phyloP scores from a whole-genome alignment of 495 filamentous ascomycete species.

The Stereocaulon alpinum region DNA sequence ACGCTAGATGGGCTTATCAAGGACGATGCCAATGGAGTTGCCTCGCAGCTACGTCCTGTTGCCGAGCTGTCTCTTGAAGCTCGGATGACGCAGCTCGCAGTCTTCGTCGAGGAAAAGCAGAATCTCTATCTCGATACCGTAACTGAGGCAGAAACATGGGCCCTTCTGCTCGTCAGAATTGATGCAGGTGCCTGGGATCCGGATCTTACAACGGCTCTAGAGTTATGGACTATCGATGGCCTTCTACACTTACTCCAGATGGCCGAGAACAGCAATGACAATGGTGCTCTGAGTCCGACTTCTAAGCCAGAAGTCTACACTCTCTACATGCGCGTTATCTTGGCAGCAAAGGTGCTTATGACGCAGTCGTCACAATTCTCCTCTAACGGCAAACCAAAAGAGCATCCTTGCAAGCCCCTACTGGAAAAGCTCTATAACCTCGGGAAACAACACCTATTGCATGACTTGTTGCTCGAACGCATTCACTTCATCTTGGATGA shows the following conservation, averaged over 20 bases:
- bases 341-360: constrained; percentile 16
- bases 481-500: background rate
- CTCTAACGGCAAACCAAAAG: background rate
- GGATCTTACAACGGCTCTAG: constrained; percentile 26
- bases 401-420: background rate
- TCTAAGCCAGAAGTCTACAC: constrained; percentile 62
- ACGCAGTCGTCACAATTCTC: background rate
- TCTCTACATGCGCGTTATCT: constrained; percentile 46
- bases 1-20: constrained; percentile 24
- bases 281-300: constrained; percentile 64
- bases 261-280: constrained; percentile 27
- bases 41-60: constrained; percentile 28
- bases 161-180: constrained; percentile 15
- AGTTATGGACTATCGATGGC: constrained; percentile 48
- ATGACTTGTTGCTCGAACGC: constrained; percentile 6
- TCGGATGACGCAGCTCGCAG: constrained; percentile 51
- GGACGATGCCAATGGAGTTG: constrained; percentile 21
- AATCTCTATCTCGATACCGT: constrained; percentile 81
- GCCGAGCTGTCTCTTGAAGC: constrained; percentile 37
- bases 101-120: constrained; percentile 84
- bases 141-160: constrained; percentile 59
- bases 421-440: constrained; percentile 5
- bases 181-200: constrained; percentile 15
- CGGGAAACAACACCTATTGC: constrained; percentile 1
- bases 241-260: constrained; percentile 38